These are phyloP conservation scores for Pinus albicaulis DNA, from an alignment of 75 land plant species.

Conservation along the genomic window DNA sequence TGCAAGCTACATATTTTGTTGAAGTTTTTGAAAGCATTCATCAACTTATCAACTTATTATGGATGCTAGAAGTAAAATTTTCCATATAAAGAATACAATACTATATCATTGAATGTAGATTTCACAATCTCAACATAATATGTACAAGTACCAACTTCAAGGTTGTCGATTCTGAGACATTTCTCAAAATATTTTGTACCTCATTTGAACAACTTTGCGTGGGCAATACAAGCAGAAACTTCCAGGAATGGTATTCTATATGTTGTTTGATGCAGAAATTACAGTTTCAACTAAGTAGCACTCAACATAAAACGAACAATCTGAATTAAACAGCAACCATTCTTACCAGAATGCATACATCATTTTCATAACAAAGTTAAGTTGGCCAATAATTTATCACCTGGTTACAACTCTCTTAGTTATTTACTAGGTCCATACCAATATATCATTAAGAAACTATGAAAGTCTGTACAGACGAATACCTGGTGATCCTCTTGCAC, in stretches of 20 bases:
- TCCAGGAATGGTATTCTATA: neutral
- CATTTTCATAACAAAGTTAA: neutral
- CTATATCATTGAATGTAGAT: too few species aligned
- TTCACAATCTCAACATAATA: too few species aligned
- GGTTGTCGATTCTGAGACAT: too few species aligned
- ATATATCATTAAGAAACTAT: neutral
- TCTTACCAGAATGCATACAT: neutral
- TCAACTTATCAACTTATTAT: too few species aligned
- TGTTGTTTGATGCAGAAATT: neutral
- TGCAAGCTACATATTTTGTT: neutral
- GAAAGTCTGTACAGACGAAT: neutral
- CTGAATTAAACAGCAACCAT: neutral
- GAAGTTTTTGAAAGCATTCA: neutral
- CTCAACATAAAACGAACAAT: too few species aligned
- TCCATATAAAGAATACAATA: too few species aligned
- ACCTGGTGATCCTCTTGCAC: slow-evolving; percentile 99
- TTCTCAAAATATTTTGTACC: neutral
- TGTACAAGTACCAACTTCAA: too few species aligned
- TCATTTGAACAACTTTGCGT: neutral
- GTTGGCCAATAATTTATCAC: neutral
- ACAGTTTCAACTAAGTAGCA: neutral
- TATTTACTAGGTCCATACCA: neutral
- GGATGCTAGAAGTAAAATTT: too few species aligned
- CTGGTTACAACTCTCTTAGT: neutral
- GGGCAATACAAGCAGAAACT: neutral